Percentiles rank a stretch among this genome's conserved stretches.
These are phyloP conservation scores for Strobilomyces confusus DNA, from an alignment of 768 basidiomycete genomes.

Conservation along the genomic window DNA sequence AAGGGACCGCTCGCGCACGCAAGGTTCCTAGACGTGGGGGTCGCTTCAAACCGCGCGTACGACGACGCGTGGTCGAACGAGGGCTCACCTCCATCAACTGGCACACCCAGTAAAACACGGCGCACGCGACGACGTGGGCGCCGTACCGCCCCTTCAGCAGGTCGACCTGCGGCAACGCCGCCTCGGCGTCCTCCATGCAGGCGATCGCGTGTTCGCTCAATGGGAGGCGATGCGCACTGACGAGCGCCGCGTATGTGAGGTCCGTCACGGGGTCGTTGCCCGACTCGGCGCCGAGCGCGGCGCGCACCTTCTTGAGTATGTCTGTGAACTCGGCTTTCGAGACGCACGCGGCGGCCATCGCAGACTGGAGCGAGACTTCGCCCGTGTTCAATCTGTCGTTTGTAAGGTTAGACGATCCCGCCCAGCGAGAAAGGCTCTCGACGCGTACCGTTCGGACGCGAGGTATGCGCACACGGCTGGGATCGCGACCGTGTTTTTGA, in stretches of 20 bases:
- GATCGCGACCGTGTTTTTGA: slow-evolving; percentile 22
- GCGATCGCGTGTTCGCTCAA: slow-evolving; percentile 17
- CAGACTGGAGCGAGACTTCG: slow-evolving; percentile 29
- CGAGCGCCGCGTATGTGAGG: slow-evolving; percentile 33
- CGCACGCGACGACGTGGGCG: slow-evolving; percentile 28
- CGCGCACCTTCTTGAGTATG: slow-evolving; percentile 21
- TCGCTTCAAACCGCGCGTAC: neutral
- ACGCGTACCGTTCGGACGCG: slow-evolving; percentile 30
- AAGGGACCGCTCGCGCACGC: slow-evolving; percentile 20
- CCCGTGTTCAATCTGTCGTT: slow-evolving; percentile 21
- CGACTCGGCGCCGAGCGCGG: slow-evolving; percentile 13
- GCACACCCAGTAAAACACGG: slow-evolving; percentile 47
- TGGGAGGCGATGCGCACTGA: slow-evolving; percentile 22
- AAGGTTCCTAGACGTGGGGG: slow-evolving; percentile 14
- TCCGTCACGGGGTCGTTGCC: neutral
- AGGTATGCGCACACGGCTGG: slow-evolving; percentile 31
- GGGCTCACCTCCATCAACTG: slow-evolving; percentile 34
- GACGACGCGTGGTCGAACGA: neutral
- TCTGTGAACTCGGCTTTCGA: slow-evolving; percentile 17
- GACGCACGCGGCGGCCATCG: slow-evolving; percentile 24
- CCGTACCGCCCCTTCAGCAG: slow-evolving; percentile 21
- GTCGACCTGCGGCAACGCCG: slow-evolving; percentile 8
- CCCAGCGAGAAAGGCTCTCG: neutral
- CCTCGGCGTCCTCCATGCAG: slow-evolving; percentile 36
- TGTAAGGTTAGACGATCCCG: no score